Evolutionary conservation across 495 filamentous ascomycete species (phyloP).

Genomic region (Parathielavia appendiculata): DNA sequence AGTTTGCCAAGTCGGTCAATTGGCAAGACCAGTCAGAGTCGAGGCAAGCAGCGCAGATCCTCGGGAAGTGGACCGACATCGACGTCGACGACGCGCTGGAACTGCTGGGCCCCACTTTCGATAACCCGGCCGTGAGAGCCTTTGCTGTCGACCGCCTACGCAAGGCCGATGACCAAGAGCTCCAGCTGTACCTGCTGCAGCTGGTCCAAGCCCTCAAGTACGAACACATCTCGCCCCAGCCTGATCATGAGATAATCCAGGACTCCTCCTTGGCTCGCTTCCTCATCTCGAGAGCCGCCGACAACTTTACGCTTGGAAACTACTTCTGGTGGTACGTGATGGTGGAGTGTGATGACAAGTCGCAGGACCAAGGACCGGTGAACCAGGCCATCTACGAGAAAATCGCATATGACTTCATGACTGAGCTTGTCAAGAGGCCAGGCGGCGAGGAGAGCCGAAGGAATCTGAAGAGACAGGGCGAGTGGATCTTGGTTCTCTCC

Average conservation of each 20-base stretch:
- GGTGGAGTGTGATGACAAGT: conserved; percentile 85
- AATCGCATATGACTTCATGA: conserved; percentile 94
- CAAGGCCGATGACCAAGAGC: conserved; percentile 89
- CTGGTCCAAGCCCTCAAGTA: conserved; percentile 96
- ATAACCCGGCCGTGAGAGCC: conserved; percentile 78
- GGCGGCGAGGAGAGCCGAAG: conserved; percentile 66
- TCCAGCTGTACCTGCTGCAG: conserved; percentile 88
- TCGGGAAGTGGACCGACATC: conserved; percentile 93
- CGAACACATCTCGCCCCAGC: conserved; percentile 62
- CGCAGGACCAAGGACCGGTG: conserved; percentile 59
- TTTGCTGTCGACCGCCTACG: conserved; percentile 90
- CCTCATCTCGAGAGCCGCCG: conserved; percentile 75
- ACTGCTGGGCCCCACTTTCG: conserved; percentile 84
- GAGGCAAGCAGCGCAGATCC: conserved; percentile 80
- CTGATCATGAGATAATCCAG: conserved; percentile 57
- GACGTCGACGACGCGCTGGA: conserved; percentile 96
- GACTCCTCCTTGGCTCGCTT: conserved; percentile 90
- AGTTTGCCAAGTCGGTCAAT: conserved; percentile 94
- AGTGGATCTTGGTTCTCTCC: conserved; percentile 78
- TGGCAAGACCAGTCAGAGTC: conserved; percentile 87
- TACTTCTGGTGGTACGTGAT: conserved; percentile 98
- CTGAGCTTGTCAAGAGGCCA: conserved; percentile 59
- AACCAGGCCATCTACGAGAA: conserved; percentile 82
- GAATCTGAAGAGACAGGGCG: conserved; percentile 78
- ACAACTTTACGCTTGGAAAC: conserved; percentile 85